Evolutionary conservation across 2,329 filamentous ascomycete genomes (phyloP), one percentile per base, ranked within the genome.

Genomic region (Colletotrichum destructivum): DNA sequence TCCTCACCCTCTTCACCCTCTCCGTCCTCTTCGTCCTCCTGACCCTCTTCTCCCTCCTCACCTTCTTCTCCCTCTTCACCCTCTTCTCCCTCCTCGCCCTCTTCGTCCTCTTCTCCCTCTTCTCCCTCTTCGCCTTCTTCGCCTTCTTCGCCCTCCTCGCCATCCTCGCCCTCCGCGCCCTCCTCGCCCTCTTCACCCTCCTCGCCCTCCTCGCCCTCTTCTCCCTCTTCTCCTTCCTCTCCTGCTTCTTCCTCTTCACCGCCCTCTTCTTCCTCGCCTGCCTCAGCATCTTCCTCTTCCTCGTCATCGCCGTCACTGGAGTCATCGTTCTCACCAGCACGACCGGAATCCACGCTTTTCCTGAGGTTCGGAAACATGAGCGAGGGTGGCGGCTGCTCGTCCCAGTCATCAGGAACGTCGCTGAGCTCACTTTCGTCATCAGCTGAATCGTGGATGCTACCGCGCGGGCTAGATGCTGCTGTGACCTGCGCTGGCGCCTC

Each of bases 341-440:
- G 56, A 49, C 26, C 47, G 12, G 75, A 76, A 56, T 82, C 82
- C 55, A 79, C 78, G 59, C 81, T 82, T 76, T 80, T 80, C 69
- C 82, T 77, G 12, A 89, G 75, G 69, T 87, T 87, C 0, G 87
- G 87, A 64, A 89, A 89, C 80, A 89, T 80, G 38, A 90, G 76
- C 15, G 84, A 84, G 1, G 85, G 83, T 1, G 88, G 87, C 40
- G 87, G 85, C 51, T 90, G 87, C 55, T 90, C 87, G 62, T 91
- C 88, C 68, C 89, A 89, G 51, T 87, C 88, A 4, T 87, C 81
- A 35, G 89, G 85, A 5, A 91, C 87, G 72, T 93, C 91, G 63
- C 90, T 93, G 0, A 93, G 83, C 73, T 93, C 91, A 76, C 90
- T 93, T 79, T 93, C 91, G 66, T 92, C 90, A 73, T 93, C 91